These are phyloP conservation scores for Aspergillus fumigatiaffinis DNA, from an alignment of 2,329 filamentous ascomycete genomes.

Conservation along the genomic window DNA sequence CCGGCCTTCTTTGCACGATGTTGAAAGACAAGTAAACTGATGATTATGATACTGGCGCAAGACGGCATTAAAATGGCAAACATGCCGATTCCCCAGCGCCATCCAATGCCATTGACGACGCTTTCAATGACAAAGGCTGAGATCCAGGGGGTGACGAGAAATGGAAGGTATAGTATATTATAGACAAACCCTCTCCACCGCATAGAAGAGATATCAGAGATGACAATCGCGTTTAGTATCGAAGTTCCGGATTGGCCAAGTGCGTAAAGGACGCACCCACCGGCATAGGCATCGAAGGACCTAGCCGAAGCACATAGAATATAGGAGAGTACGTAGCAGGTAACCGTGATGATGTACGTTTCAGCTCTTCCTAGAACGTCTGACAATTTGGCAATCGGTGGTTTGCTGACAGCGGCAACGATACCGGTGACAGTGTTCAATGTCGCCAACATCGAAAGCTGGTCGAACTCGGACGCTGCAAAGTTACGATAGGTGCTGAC, in stretches of 20 bases:
- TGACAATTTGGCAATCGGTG: slow-evolving; percentile 41
- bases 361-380: slow-evolving; percentile 41
- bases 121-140: slow-evolving; percentile 41
- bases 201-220: slow-evolving; percentile 41
- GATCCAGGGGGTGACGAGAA: slow-evolving; percentile 40
- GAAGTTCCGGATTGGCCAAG: slow-evolving; percentile 39
- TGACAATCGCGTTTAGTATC: slow-evolving; percentile 41
- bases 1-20: slow-evolving; percentile 28
- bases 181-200: slow-evolving; percentile 40
- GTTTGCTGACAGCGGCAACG: slow-evolving; percentile 38
- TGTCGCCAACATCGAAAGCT: slow-evolving; percentile 33
- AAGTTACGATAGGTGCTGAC: slow-evolving; percentile 40
- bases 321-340: slow-evolving; percentile 37
- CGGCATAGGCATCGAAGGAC: slow-evolving; percentile 35
- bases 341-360: slow-evolving; percentile 32
- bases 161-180: slow-evolving; percentile 37
- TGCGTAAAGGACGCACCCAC: slow-evolving; percentile 35
- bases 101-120: slow-evolving; percentile 40
- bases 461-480: slow-evolving; percentile 38
- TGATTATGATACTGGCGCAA: slow-evolving; percentile 33
- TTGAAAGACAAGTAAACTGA: slow-evolving; percentile 37
- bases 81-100: slow-evolving; percentile 46
- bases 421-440: slow-evolving; percentile 37
- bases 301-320: slow-evolving; percentile 36
- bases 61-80: slow-evolving; percentile 42